These are phyloP conservation scores for Leccinum barrowsii DNA, from an alignment of 768 basidiomycete genomes.

Conservation along the genomic window DNA sequence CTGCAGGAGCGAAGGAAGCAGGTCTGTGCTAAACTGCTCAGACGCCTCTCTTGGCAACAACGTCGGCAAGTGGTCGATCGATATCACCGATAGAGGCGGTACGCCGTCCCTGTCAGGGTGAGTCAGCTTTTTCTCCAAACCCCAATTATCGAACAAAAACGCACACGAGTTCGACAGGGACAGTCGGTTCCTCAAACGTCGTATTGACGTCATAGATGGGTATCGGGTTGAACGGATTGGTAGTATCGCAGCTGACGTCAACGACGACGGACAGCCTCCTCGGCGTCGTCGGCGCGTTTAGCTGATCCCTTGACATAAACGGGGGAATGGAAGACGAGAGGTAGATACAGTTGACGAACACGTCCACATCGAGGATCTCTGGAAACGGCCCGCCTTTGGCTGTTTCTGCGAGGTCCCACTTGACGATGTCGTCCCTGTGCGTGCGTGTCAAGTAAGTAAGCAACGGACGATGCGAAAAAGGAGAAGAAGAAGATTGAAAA, in stretches of 20 bases:
- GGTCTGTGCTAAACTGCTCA: conserved; percentile 89
- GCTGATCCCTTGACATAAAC: conserved; percentile 73
- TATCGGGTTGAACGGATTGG: conserved; percentile 97
- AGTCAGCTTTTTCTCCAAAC: background rate
- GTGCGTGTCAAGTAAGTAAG: background rate
- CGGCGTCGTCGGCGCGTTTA: conserved; percentile 58
- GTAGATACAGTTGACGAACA: conserved; percentile 99
- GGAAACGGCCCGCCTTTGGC: conserved; percentile 94
- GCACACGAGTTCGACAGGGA: conserved; percentile 78
- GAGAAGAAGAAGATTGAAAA: background rate
- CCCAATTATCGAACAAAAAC: conserved; percentile 26
- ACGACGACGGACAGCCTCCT: conserved; percentile 81
- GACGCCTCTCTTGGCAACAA: conserved; percentile 93
- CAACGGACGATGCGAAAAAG: no score
- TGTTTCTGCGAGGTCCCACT: conserved; percentile 98
- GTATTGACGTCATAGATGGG: conserved; percentile 95
- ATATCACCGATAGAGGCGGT: conserved; percentile 78
- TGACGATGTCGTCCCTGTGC: conserved; percentile 81
- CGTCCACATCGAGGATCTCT: conserved; percentile 94
- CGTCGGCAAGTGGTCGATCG: conserved; percentile 96
- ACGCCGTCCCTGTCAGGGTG: conserved; percentile 45
- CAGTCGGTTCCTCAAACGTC: conserved; percentile 88
- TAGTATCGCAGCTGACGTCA: conserved; percentile 98
- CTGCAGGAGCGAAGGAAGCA: conserved; percentile 79
- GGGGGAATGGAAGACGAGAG: conserved; percentile 79